Evolutionary conservation across 2,329 filamentous ascomycete species (phyloP).

Genomic region (Colletotrichum sp.): DNA sequence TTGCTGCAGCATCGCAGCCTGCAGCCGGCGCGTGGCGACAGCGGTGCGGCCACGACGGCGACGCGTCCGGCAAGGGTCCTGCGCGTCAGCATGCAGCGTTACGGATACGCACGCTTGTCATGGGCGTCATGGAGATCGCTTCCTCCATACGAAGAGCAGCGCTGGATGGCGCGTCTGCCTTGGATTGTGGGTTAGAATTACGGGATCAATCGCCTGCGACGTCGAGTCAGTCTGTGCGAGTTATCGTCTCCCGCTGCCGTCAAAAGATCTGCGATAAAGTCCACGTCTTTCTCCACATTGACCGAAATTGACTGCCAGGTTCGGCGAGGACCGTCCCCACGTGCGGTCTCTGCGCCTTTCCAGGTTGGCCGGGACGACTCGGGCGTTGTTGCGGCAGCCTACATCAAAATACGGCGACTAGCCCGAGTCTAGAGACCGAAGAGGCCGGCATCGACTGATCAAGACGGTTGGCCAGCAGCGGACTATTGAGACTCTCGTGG

Average conservation of each 20-base stretch:
- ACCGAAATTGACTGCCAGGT: conserved; percentile 1
- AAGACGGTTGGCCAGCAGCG: background rate
- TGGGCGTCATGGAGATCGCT: background rate
- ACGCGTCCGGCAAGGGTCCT: background rate
- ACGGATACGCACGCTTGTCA: background rate
- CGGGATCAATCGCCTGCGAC: conserved; percentile 7
- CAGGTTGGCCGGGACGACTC: background rate
- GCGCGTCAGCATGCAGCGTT: background rate
- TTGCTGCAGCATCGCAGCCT: background rate
- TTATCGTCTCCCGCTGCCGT: background rate
- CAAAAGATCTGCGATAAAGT: background rate
- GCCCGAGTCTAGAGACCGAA: background rate
- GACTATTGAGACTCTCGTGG: background rate
- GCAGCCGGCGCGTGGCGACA: background rate
- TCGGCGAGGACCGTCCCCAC: background rate
- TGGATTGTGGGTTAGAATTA: background rate
- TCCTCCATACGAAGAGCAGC: background rate
- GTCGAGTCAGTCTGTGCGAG: background rate
- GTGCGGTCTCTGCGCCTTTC: conserved; percentile 3
- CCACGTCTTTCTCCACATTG: background rate
- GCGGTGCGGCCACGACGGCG: background rate
- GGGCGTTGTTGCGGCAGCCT: background rate
- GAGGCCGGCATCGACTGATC: background rate
- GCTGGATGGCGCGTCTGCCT: background rate
- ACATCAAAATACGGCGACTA: background rate